A percentile compares a stretch with the other conserved stretches of the same genome.
These are phyloP conservation scores for Plasmodium vivax DNA, from an alignment of 169 alveolate genomes.

Conservation along the genomic window DNA sequence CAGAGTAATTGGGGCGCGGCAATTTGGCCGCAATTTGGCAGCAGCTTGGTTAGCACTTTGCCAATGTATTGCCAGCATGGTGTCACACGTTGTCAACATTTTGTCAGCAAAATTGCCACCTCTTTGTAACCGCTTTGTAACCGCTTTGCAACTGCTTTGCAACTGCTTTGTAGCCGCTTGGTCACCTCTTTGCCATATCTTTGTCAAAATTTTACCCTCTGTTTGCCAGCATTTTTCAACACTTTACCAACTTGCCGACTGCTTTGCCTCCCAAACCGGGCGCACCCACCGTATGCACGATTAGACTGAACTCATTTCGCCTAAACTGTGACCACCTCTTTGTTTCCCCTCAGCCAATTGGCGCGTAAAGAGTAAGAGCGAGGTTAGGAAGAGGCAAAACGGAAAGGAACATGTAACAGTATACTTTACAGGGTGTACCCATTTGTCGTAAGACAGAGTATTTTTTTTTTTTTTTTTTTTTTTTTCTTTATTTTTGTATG, in stretches of 20 bases:
- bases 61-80: not conserved
- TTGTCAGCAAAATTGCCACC: not conserved
- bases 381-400: not conserved
- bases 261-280: not conserved
- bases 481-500: not conserved
- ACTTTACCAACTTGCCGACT: not conserved
- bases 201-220: not conserved
- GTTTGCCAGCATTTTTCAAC: not conserved
- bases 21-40: not conserved
- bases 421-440: not conserved
- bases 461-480: not conserved
- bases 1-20: not conserved
- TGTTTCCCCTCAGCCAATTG: not conserved
- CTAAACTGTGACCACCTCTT: not conserved
- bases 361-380: not conserved
- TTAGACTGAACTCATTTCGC: not conserved
- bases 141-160: not conserved
- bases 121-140: not conserved
- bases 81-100: not conserved
- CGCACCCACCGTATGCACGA: not conserved
- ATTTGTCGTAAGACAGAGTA: conserved; percentile 35
- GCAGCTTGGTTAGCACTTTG: not conserved
- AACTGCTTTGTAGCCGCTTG: not conserved
- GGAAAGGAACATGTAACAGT: conserved; percentile 1
- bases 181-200: not conserved